Evolutionary conservation across 2,329 filamentous ascomycete genomes (phyloP), one percentile per base, ranked within the genome.

Genomic region (Epicoccum nigrum): DNA sequence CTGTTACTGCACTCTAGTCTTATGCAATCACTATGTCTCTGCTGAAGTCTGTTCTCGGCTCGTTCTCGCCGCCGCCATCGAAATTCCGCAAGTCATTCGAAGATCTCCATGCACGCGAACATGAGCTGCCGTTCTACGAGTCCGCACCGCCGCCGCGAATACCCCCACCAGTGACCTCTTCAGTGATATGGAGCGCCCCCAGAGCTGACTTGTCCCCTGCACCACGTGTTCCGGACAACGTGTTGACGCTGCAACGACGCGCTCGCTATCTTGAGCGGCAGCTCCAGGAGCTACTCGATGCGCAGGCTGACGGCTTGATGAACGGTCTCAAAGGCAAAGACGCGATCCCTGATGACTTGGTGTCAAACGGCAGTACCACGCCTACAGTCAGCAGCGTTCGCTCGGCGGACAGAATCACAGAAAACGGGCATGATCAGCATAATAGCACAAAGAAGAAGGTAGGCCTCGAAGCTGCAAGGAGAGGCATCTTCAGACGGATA

Each of bases 401-500:
- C 21, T 68, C 73, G 7, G 63, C 68, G n/a, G 67, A 64, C 23
- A 58, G 58, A 40, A 60, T 48, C 30, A 41, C 44, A 4, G 63
- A 67, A 12, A 61, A 56, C 25, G 58, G 61, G 13, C 55, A 56
- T 9, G 46, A 56, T 28, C 51, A 39, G n/a, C 42, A 45, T 34
- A 54, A 42, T n/a, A 38, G 51, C 7, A 46, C 55, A 74, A 87
- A 37, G 85, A 78, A 78, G 47, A 82, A 79, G 28, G 68, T 83
- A 7, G 81, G 85, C 0, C 76, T 92, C 12, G 79, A 79, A 21
- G 80, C 81, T 15, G 86, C 87, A 1, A 80, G 89, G n/a, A 78
- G 80, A 21, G 86, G 85, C 0, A 80, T 93, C 7, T 79, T 83
- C 13, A 80, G 78, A 41, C 81, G 83, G 40, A 88, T 92, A 69